These are phyloP conservation scores for Zygoascus hellenicus DNA, from an alignment of 1,139 yeast species.

Conservation along the genomic window DNA sequence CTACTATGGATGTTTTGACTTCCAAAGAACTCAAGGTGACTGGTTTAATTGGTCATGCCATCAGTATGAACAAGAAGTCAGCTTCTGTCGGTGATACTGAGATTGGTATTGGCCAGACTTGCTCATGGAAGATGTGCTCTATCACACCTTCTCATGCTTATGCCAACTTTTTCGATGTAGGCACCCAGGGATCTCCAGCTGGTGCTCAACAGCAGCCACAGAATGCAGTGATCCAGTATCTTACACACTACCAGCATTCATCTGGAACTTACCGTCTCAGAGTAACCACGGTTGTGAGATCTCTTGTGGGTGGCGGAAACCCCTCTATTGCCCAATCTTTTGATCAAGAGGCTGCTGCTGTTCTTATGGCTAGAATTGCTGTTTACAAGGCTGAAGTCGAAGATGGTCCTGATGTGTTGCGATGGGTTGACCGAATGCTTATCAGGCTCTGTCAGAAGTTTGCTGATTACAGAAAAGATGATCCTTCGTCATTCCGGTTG, in stretches of 20 bases:
- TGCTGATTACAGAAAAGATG: constrained; percentile 81
- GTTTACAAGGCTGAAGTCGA: constrained; percentile 81
- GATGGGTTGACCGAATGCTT: constrained; percentile 82
- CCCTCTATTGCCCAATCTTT: constrained; percentile 58
- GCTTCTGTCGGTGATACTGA: constrained; percentile 83
- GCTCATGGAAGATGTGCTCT: constrained; percentile 80
- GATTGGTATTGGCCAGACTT: constrained; percentile 90
- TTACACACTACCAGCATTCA: constrained; percentile 69
- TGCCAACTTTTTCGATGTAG: constrained; percentile 82
- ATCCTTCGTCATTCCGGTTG: constrained; percentile 67
- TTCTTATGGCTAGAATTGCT: constrained; percentile 88
- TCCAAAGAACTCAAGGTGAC: constrained; percentile 84
- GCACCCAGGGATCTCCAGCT: constrained; percentile 43
- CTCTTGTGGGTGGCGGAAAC: constrained; percentile 47
- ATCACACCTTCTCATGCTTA: constrained; percentile 85
- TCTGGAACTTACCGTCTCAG: constrained; percentile 66
- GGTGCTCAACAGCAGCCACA: constrained; percentile 74
- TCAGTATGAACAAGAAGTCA: constrained; percentile 49
- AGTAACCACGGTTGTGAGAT: constrained; percentile 81
- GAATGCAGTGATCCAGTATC: constrained; percentile 65
- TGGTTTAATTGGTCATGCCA: constrained; percentile 92
- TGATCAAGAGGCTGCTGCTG: constrained; percentile 99
- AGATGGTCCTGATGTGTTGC: constrained; percentile 61
- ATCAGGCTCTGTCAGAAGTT: constrained; percentile 81
- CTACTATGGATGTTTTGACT: constrained; percentile 75